These are phyloP conservation scores for Chaetomium tenue DNA, from an alignment of 495 filamentous ascomycete genomes.

Conservation along the genomic window DNA sequence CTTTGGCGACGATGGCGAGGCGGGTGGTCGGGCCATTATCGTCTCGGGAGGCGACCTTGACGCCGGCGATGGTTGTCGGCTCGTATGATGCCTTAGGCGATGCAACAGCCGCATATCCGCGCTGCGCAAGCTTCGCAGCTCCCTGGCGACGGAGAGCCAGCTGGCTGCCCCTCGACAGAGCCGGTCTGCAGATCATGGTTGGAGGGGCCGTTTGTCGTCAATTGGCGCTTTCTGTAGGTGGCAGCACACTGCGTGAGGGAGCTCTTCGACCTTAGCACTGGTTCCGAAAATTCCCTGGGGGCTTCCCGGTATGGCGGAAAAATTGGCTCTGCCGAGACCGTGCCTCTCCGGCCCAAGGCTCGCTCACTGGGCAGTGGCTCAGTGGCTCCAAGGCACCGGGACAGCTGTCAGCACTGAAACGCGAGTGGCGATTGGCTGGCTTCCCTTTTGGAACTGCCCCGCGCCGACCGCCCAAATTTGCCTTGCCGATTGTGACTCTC, in stretches of 20 bases:
- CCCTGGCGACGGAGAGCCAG: slow-evolving; percentile 68
- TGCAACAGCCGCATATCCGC: slow-evolving; percentile 75
- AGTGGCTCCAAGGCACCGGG: not conserved
- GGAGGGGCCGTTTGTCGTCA: slow-evolving; percentile 48
- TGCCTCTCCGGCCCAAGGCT: slow-evolving; percentile 3
- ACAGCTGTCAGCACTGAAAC: slow-evolving; percentile 25
- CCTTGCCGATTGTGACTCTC: slow-evolving; percentile 11
- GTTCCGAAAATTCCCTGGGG: slow-evolving; percentile 43
- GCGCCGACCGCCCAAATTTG: slow-evolving; percentile 25
- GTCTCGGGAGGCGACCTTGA: slow-evolving; percentile 90
- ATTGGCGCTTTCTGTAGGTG: slow-evolving; percentile 43
- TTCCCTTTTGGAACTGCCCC: slow-evolving; percentile 23
- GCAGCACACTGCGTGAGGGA: slow-evolving; percentile 31
- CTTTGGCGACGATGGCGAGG: slow-evolving; percentile 86
- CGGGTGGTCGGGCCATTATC: slow-evolving; percentile 82
- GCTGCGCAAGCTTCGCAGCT: slow-evolving; percentile 55
- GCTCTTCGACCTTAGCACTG: slow-evolving; percentile 26
- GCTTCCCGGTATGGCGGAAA: slow-evolving; percentile 33
- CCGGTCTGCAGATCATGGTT: slow-evolving; percentile 82
- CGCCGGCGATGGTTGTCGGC: slow-evolving; percentile 74
- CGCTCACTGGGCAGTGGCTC: not conserved
- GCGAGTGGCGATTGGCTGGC: slow-evolving; percentile 23
- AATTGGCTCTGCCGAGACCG: slow-evolving; percentile 36
- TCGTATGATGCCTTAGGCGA: slow-evolving; percentile 80
- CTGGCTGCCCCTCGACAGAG: slow-evolving; percentile 72